These are phyloP conservation scores for Alnus rubra DNA, from an alignment of 306 rosid species.

Conservation along the genomic window DNA sequence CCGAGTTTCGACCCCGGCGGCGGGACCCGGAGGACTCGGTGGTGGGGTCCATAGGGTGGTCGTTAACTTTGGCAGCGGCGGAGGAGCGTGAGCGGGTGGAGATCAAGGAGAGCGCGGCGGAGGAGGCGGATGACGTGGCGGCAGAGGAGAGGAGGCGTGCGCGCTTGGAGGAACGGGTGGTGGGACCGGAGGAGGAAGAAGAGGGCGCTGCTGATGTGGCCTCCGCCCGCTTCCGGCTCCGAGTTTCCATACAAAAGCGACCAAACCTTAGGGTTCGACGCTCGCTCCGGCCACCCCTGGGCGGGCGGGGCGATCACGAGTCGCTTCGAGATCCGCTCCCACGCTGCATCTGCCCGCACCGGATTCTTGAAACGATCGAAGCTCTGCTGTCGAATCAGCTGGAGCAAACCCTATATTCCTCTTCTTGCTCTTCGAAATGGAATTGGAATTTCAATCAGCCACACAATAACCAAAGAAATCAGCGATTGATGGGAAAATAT, in stretches of 20 bases:
- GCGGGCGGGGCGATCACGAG: conserved; percentile 47
- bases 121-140: conserved; percentile 34
- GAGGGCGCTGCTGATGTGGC: conserved; percentile 99
- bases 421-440: neutral
- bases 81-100: conserved; percentile 74
- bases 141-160: conserved; percentile 50
- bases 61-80: conserved; percentile 40
- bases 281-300: conserved; percentile 41
- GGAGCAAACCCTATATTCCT: conserved; percentile 37
- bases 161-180: conserved; percentile 81
- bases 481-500: conserved; percentile 3
- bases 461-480: neutral
- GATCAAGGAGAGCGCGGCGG: conserved; percentile 33
- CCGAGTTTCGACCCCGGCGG: conserved; percentile 59
- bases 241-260: conserved; percentile 99
- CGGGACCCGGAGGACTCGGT: conserved; percentile 92
- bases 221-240: conserved; percentile 99
- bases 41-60: conserved; percentile 69
- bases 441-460: neutral
- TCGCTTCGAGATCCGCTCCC: conserved; percentile 38
- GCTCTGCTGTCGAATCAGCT: conserved; percentile 27
- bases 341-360: conserved; percentile 33
- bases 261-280: conserved; percentile 76
- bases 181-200: conserved; percentile 74
- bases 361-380: conserved; percentile 21